Percentiles rank a stretch among this genome's conserved stretches.
Evolutionary conservation across 2,329 filamentous ascomycete genomes (phyloP).

Genomic region (Penicillium sclerotiorum): DNA sequence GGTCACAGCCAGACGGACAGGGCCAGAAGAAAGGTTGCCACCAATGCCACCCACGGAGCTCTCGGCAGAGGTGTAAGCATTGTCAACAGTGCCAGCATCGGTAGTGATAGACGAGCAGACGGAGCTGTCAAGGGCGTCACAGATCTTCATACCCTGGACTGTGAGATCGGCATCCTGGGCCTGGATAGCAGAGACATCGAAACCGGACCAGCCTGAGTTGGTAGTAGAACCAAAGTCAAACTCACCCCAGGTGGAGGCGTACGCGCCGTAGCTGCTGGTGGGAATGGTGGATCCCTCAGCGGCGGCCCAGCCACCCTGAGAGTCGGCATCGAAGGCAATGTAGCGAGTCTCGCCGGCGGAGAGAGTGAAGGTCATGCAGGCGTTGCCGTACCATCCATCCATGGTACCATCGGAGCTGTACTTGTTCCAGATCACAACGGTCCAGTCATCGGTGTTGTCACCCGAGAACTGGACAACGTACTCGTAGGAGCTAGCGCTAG

Average conservation of each 20-base stretch:
- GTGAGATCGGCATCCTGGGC: constrained; percentile 30
- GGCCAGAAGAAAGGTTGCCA: constrained; percentile 31
- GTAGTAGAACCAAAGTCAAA: constrained; percentile 33
- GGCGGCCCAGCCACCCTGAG: constrained; percentile 38
- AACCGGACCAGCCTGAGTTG: constrained; percentile 35
- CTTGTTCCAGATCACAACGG: constrained; percentile 44
- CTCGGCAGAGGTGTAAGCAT: constrained; percentile 34
- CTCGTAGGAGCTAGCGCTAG: constrained; percentile 35
- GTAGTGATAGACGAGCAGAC: constrained; percentile 35
- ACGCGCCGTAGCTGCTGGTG: constrained; percentile 29
- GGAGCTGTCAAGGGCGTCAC: constrained; percentile 23
- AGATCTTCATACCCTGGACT: constrained; percentile 43
- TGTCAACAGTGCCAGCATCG: constrained; percentile 28
- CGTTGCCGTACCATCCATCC: constrained; percentile 38
- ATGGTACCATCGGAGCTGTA: constrained; percentile 33
- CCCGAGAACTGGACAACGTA: constrained; percentile 39
- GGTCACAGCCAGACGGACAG: constrained; percentile 27
- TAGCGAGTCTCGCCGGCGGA: constrained; percentile 35
- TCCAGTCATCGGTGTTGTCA: constrained; percentile 34
- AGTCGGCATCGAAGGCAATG: constrained; percentile 38
- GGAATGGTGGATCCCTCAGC: constrained; percentile 26
- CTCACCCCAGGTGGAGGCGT: constrained; percentile 37
- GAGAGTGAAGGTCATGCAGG: constrained; percentile 32
- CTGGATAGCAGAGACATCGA: constrained; percentile 37
- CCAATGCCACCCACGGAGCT: constrained; percentile 37